Evolutionary conservation across 306 rosid species (phyloP), one percentile per base, ranked within the genome.

Genomic region (Boehmeria nivea): DNA sequence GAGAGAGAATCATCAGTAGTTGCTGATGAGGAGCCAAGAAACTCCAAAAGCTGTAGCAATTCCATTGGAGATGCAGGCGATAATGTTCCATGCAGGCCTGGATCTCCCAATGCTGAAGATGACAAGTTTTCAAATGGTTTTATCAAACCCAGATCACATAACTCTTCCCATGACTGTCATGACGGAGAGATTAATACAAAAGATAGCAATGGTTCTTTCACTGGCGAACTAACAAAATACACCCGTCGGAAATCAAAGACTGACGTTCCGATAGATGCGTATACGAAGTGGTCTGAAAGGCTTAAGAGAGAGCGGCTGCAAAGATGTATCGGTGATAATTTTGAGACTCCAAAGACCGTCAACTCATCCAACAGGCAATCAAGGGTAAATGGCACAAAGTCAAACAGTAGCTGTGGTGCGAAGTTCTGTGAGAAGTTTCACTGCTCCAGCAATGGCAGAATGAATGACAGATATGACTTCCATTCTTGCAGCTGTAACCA

Each of bases 261-360:
- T 56, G 95, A 88, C 64, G 73, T 55, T 79, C 99, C 78, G 34
- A 66, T 20, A 33, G 94, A 85, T 61, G 56, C 66, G 62, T 74
- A 87, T 52, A 61, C 73, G 70, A 85, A 83, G 83, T 83, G 96
- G 96, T 63, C 88, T 39, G 96, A 85, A 73, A 72, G 86, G 57
- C 71, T 53, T 46, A 66, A 79, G 48, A 83, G 75, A 74, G 70
- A 78, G 13, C 85, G 83, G n/a, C n/a, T n/a, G 74, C 60, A 68
- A 21, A 88, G 88, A 73, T 79, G 76, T 56, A 54, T 45, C 72
- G 86, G 80, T 43, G 96, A 84, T 48, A 72, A 56, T 72, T 71
- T 67, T 75, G 85, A 76, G 69, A 64, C 68, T 62, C 72, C 86
- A 25, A 81, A 83, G 81, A 76, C 25, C 46, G 34, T 57, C 43